Evolutionary conservation across 164 flowering plant genomes (phyloP), one percentile per base, ranked within the genome.

Genomic region (Protea cynaroides): DNA sequence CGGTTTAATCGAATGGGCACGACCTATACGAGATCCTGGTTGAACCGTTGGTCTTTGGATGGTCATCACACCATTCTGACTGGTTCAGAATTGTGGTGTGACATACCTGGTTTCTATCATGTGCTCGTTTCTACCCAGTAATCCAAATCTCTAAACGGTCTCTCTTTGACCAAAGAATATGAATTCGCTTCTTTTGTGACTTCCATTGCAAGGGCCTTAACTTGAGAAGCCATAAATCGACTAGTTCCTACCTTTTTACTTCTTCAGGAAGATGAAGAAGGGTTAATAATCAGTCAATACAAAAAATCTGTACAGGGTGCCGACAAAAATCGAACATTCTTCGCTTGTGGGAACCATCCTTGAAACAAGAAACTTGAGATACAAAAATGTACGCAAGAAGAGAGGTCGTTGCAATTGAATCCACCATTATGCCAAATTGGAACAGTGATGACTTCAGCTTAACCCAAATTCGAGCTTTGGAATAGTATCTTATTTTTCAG

Each of bases 401-500:
- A 58, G 96, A 84, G 12, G 88, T 75, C 3, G 92, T 65, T 1
- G 88, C 84, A 70, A 91, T 78, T n/a, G 91, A 79, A 47, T 91
- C 88, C 70, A 81, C 83, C 93, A 88, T 89, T 72, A 37, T 38
- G 47, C 72, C 19, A 54, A 15, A 40, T 22, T n/a, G 47, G 52
- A 47, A 15, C 52, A 47, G 52, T 2, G 52, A 47, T 2, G 1
- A 47, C n/a, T 47, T 10, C 19, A 18, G 18, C 14, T 18, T 4
- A 47, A 47, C 52, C 52, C 18, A 15, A 4, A 14, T 47, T 47
- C n/a, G 19, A 47, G 19, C 52, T 47, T 47, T n/a, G 8, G 13
- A 3, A 40, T 4, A 12, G 4, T 40, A 40, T 12, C 46, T 5
- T 5, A 2, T 29, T 40, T 40, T 8, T 8, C 4, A 4, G 10